Base-by-base conservation (phyloP, 179 eudicot species). In the Corrigiola litoralis region DNA sequence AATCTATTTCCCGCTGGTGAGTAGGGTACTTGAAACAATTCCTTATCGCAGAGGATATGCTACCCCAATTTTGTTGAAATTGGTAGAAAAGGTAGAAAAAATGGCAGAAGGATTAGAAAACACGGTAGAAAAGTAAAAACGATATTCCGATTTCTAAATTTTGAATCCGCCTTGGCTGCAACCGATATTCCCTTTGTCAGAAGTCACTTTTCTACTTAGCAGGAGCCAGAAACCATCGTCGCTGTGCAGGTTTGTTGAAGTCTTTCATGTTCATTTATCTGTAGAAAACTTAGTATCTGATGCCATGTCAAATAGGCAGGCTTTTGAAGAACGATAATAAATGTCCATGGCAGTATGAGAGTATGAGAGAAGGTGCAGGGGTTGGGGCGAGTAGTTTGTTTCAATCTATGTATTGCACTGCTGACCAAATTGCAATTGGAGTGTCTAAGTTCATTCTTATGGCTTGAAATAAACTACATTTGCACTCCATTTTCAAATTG, bases 281-380 rank as follows among this genome's bases (percentile, higher is more conserved):
- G n/a, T n/a, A n/a, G n/a, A n/a, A n/a, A n/a, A n/a, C n/a, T n/a
- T n/a, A n/a, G n/a, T n/a, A n/a, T n/a, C n/a, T n/a, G n/a, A n/a
- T n/a, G n/a, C n/a, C n/a, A n/a, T n/a, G n/a, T n/a, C n/a, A n/a
- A n/a, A n/a, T n/a, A n/a, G n/a, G n/a, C 47, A 29, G 29, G 16
- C 55, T 31, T 44, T 28, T 18, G 55, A 11, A 29, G 45, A 32
- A 2, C 21, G 57, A 34, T 16, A 16, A 34, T 6, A 21, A 24
- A 32, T 8, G 46, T 62, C 44, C 45, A 38, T n/a, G n/a, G n/a
- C n/a, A n/a, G n/a, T n/a, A 31, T 47, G 57, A 49, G 40, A 50
- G 42, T 34, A 62, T 16, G 16, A 45, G 42, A 34, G 29, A 49
- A 63, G 68, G 40, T 36, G 16, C 9, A 1, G 2, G 17, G 16